These are phyloP conservation scores for Cyberlindnera americana DNA, from an alignment of 805 yeast species.

Conservation along the genomic window DNA sequence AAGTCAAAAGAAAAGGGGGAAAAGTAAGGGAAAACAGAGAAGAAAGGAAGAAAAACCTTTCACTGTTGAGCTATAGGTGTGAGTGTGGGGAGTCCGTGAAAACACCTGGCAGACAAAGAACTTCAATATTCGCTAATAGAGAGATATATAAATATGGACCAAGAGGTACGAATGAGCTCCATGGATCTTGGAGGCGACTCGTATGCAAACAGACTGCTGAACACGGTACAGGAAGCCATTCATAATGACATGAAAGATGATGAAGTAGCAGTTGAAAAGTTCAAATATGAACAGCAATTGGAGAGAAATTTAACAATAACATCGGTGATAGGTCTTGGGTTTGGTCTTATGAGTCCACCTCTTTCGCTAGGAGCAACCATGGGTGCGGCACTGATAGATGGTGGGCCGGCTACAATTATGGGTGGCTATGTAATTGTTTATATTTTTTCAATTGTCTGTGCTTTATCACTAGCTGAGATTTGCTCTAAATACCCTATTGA, in stretches of 20 bases:
- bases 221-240: constrained; percentile 21
- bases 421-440: constrained; percentile 73
- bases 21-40: too few species aligned
- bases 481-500: constrained; percentile 75
- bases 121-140: too few species aligned
- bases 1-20: too few species aligned
- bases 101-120: too few species aligned
- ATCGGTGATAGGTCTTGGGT: constrained; percentile 74
- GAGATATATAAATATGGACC: too few species aligned
- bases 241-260: constrained; percentile 30
- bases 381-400: constrained; percentile 68
- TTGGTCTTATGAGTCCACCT: constrained; percentile 80
- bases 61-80: too few species aligned
- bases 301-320: constrained; percentile 64
- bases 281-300: constrained; percentile 69
- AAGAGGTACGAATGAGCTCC: constrained; percentile 9
- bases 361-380: constrained; percentile 72
- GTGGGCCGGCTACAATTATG: constrained; percentile 71
- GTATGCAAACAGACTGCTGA: constrained; percentile 16
- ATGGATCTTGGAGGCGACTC: constrained; percentile 8
- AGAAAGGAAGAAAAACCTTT: too few species aligned
- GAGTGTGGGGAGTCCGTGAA: too few species aligned
- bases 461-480: constrained; percentile 72
- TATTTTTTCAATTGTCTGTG: constrained; percentile 58
- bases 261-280: constrained; percentile 53